These are phyloP conservation scores for Penicillium mononematosum DNA, from an alignment of 495 filamentous ascomycete species.

Conservation along the genomic window DNA sequence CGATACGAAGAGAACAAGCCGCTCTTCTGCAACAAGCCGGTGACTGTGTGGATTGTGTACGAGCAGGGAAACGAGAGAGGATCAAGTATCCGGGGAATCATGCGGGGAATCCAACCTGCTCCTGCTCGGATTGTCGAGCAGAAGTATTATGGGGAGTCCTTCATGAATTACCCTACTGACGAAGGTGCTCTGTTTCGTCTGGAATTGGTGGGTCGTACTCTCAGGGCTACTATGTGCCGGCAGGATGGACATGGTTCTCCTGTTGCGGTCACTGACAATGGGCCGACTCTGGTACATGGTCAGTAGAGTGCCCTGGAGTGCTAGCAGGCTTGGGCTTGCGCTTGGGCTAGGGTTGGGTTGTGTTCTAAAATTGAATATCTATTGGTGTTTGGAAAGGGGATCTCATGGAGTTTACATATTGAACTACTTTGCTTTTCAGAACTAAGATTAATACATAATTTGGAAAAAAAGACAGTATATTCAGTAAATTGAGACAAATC, in stretches of 20 bases:
- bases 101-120: neutral
- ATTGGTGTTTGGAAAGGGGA: neutral
- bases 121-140: neutral
- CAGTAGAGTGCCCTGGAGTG: neutral
- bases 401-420: neutral
- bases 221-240: neutral
- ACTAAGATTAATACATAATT: neutral
- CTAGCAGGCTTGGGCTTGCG: neutral
- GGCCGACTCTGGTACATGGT: neutral
- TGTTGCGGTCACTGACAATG: neutral
- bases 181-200: neutral
- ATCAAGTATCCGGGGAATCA: neutral
- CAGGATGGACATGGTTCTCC: neutral
- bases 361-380: neutral
- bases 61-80: neutral
- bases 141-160: neutral
- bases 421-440: neutral
- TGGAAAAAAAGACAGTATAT: neutral
- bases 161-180: neutral
- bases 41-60: constrained; percentile 1
- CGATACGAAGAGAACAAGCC: neutral
- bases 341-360: neutral
- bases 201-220: no score
- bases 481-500: constrained; percentile 3
- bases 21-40: neutral